A percentile compares a stretch with the other conserved stretches of the same genome.
Evolutionary conservation across 495 filamentous ascomycete species (phyloP).

Genomic region (Cenococcum geophilum): DNA sequence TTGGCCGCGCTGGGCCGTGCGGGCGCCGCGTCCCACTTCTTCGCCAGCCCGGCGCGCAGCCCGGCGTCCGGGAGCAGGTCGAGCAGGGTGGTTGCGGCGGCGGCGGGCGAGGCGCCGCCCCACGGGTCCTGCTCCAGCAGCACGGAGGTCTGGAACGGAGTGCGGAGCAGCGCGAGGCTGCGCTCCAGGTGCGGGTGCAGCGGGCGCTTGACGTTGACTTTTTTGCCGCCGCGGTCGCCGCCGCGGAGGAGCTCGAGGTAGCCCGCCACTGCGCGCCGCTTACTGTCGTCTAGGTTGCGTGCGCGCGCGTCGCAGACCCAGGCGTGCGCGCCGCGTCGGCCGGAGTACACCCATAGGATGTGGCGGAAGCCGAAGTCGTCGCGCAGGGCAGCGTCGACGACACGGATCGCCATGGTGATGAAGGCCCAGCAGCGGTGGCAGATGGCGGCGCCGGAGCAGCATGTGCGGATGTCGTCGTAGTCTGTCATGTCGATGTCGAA

Average conservation of each 20-base stretch:
- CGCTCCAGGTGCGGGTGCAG: constrained; percentile 87
- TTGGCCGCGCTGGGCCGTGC: constrained; percentile 67
- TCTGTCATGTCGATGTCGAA: constrained; percentile 99
- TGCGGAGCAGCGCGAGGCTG: constrained; percentile 73
- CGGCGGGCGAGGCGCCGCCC: constrained; percentile 60
- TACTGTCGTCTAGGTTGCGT: constrained; percentile 72
- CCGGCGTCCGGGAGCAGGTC: constrained; percentile 65
- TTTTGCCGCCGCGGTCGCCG: constrained; percentile 77
- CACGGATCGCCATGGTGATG: constrained; percentile 94
- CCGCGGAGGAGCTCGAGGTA: constrained; percentile 86
- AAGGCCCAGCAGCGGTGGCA: constrained; percentile 94
- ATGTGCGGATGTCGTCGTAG: constrained; percentile 94
- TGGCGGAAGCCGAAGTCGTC: constrained; percentile 96
- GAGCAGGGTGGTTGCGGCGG: constrained; percentile 68
- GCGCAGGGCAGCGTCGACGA: constrained; percentile 74
- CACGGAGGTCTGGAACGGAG: constrained; percentile 73
- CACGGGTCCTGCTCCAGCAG: constrained; percentile 85
- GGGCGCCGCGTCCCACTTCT: constrained; percentile 85
- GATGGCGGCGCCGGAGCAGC: constrained; percentile 88
- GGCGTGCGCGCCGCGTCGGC: constrained; percentile 90
- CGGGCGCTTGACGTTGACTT: constrained; percentile 76
- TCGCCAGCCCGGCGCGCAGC: constrained; percentile 67
- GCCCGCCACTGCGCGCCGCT: constrained; percentile 71
- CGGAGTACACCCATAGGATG: constrained; percentile 97
- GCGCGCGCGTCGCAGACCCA: constrained; percentile 96